Evolutionary conservation across 2,329 filamentous ascomycete species (phyloP), one percentile per base, ranked within the genome.

Genomic region (Venturia effusa): DNA sequence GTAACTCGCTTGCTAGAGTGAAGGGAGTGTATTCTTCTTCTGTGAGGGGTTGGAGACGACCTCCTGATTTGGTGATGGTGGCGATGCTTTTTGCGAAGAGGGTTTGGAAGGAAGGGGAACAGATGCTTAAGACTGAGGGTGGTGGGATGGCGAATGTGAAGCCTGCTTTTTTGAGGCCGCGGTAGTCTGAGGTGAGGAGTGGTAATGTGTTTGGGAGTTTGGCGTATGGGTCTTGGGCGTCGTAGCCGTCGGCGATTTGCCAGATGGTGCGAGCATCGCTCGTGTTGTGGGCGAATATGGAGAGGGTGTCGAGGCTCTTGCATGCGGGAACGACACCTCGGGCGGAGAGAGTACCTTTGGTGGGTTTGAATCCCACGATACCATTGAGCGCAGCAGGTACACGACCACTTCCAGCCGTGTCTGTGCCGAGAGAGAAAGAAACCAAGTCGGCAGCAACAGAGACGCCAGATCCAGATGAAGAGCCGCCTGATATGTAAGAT

Each of bases 261-360:
- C 81, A 75, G 1, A 82, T 73, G 2, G 68, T 72, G 19, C 79
- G 71, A 10, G 77, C 76, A 66, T 82, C 79, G 3, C 72, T 69
- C 8, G 80, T 72, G 0, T 74, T 80, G 22, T 74, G 71, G 1
- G 80, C 73, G 63, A 83, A 75, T 34, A 83, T 78, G 1, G 81
- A 80, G 24, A 83, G 76, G 63, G 79, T 82, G 70, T 84, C 82
- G 1, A 84, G 74, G 3, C 76, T 79, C 43, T 77, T 75, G 66
- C 82, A 84, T 0, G 82, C 82, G 0, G 80, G 80, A 7, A 79
- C 72, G 0, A 82, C 74, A 4, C 79, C 78, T 5, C 68, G 68
- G 0, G 77, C 72, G 32, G 78, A 79, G 4, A 82, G 69, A 1
- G 79, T 79, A 7, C 78, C 80, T 63, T 78, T 77, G 0, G 80